These are phyloP conservation scores for Leccinum subtestaceum DNA, from an alignment of 768 basidiomycete species.

Conservation along the genomic window DNA sequence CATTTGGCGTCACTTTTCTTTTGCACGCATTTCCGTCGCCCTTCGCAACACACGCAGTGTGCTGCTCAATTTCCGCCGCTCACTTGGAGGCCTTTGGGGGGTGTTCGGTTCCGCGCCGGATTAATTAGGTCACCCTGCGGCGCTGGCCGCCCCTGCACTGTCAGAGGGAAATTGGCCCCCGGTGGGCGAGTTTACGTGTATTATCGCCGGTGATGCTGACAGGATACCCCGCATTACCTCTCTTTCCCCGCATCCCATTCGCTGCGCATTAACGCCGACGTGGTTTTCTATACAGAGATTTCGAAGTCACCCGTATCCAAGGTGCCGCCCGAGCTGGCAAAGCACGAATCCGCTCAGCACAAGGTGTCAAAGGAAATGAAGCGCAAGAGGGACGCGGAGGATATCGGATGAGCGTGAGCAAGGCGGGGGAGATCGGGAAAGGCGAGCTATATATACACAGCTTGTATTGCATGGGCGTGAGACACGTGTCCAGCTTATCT, in stretches of 20 bases:
- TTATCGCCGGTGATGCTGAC: conserved; percentile 6
- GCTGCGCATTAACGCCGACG: conserved; percentile 18
- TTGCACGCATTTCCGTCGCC: conserved; percentile 4
- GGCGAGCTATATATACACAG: neutral
- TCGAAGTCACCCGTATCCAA: conserved; percentile 92
- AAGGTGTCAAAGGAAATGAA: conserved; percentile 94
- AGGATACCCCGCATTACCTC: conserved; percentile 10
- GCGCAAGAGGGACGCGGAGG: conserved; percentile 83
- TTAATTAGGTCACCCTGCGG: neutral
- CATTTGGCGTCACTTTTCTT: neutral
- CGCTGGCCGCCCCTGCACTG: neutral
- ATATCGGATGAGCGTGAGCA: conserved; percentile 44
- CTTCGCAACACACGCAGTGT: neutral
- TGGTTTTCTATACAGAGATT: conserved; percentile 58
- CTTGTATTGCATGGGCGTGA: neutral
- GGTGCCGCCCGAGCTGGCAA: conserved; percentile 81
- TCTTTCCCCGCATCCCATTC: conserved; percentile 11
- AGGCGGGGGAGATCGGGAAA: neutral
- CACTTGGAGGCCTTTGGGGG: neutral
- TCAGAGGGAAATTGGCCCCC: neutral
- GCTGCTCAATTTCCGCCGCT: conserved; percentile 13
- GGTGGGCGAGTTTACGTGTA: neutral
- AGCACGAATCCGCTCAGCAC: conserved; percentile 90
- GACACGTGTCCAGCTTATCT: neutral
- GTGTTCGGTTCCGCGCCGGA: conserved; percentile 7